Conservation (phyloP, 2,329 filamentous ascomycete species). For the Didymella lethalis region DNA sequence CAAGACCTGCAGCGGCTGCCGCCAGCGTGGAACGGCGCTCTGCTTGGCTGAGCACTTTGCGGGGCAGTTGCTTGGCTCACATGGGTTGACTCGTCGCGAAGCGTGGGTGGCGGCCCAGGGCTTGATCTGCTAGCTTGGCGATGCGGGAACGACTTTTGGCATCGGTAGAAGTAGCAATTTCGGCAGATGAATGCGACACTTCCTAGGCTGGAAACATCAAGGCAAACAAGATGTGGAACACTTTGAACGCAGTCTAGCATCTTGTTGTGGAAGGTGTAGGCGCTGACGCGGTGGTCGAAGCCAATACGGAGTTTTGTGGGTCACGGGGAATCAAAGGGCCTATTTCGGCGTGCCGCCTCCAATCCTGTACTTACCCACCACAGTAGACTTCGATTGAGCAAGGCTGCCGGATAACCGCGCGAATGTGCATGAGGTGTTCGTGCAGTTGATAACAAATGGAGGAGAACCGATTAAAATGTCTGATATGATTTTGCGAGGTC, state of each 20-base stretch:
- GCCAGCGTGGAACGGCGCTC: conserved; percentile 29
- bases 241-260: background rate
- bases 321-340: conserved; percentile 5
- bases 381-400: background rate
- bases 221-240: background rate
- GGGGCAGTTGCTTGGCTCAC: conserved; percentile 45
- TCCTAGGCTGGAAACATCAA: background rate
- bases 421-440: background rate
- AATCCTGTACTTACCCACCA: background rate
- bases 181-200: conserved; percentile 17
- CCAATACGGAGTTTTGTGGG: conserved; percentile 8
- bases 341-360: conserved; percentile 6
- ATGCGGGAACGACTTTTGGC: conserved; percentile 14
- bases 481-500: background rate
- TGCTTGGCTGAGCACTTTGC: conserved; percentile 33
- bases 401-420: background rate
- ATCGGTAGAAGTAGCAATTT: conserved; percentile 6
- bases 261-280: conserved; percentile 4
- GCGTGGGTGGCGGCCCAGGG: conserved; percentile 30
- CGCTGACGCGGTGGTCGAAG: conserved; percentile 3
- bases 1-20: conserved; percentile 21
- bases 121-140: conserved; percentile 35
- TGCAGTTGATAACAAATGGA: background rate
- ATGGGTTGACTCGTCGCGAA: conserved; percentile 29
- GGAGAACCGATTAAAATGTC: background rate